phyloP scores from a whole-genome alignment of 495 filamentous ascomycete species.

The Niebla homalea region DNA sequence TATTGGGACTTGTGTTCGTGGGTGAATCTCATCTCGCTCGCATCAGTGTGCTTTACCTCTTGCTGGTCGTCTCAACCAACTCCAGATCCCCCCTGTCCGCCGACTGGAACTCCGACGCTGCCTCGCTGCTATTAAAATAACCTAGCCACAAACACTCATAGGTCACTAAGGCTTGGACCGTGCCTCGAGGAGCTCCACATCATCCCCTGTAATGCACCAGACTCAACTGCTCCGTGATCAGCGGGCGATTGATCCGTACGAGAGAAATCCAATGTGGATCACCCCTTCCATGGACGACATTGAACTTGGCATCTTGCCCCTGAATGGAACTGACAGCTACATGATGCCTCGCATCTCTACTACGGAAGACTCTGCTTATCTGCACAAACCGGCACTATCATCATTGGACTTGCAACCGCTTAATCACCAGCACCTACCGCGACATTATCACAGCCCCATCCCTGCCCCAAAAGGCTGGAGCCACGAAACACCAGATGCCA shows the following conservation, averaged over 20 bases:
- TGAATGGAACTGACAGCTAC: neutral
- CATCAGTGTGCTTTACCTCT: neutral
- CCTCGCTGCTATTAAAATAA: neutral
- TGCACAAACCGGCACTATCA: neutral
- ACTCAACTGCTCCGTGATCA: neutral
- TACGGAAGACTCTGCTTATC: neutral
- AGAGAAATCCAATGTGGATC: neutral
- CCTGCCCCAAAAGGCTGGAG: slow-evolving; percentile 1
- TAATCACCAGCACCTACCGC: neutral
- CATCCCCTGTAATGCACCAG: neutral
- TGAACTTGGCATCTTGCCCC: slow-evolving; percentile 1
- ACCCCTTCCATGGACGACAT: neutral
- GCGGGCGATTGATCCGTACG: neutral
- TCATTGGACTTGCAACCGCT: neutral
- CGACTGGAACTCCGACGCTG: neutral
- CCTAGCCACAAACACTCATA: neutral
- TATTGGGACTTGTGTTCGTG: neutral
- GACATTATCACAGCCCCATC: slow-evolving; percentile 1
- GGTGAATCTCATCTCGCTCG: neutral
- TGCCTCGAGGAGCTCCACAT: neutral
- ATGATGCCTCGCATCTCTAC: neutral
- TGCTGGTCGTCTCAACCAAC: neutral
- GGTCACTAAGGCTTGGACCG: neutral
- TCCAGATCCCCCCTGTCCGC: neutral
- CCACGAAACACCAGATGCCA: neutral